These are phyloP conservation scores for Phylloboletellus chloephorus DNA, from an alignment of 1,284 basidiomycete species.

Conservation along the genomic window DNA sequence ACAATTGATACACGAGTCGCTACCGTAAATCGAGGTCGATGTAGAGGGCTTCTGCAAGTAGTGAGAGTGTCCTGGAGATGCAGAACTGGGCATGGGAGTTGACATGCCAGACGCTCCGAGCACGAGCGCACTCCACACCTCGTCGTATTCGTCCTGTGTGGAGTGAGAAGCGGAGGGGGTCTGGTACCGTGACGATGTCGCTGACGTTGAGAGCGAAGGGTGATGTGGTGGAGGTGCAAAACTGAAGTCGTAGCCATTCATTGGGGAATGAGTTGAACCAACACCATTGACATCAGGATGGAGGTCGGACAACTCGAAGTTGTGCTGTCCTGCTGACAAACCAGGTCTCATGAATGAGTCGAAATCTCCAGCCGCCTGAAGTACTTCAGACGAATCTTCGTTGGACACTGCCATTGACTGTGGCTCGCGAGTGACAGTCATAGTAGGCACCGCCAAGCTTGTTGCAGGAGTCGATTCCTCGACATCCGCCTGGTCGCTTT, in stretches of 20 bases:
- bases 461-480: background rate
- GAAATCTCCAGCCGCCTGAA: background rate
- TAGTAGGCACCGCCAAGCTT: background rate
- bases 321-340: background rate
- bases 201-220: background rate
- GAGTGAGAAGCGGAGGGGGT: slow-evolving; percentile 12
- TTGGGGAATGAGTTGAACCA: background rate
- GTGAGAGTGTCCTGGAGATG: slow-evolving; percentile 1
- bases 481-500: background rate
- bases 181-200: slow-evolving; percentile 1
- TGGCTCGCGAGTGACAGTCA: background rate
- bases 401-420: background rate
- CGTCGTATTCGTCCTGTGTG: slow-evolving; percentile 20
- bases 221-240: slow-evolving; percentile 2
- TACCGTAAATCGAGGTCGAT: background rate
- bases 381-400: background rate
- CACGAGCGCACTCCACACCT: slow-evolving; percentile 19
- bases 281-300: background rate
- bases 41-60: background rate
- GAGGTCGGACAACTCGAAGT: background rate
- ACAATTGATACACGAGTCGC: background rate
- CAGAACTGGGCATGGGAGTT: slow-evolving; percentile 6
- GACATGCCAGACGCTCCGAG: slow-evolving; percentile 11
- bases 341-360: slow-evolving; percentile 1
- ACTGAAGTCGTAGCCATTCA: background rate